Conservation (phyloP, 805 yeast genomes). For the Cyberlindnera xishuangbannaensis region DNA sequence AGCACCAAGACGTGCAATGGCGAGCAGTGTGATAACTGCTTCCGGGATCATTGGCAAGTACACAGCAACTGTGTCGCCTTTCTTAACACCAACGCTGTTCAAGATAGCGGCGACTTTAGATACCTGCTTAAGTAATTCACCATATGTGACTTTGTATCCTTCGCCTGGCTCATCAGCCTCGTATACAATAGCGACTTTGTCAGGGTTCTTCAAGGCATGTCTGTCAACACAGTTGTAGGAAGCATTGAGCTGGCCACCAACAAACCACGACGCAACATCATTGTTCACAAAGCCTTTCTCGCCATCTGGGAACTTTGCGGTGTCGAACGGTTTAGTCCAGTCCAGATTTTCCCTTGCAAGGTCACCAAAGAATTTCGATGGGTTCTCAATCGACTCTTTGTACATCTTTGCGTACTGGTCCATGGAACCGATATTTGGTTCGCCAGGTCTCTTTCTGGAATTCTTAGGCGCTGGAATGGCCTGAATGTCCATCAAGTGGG, state of each 20-base stretch:
- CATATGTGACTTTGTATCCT: slow-evolving; percentile 54
- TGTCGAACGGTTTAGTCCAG: slow-evolving; percentile 78
- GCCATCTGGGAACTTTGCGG: slow-evolving; percentile 49
- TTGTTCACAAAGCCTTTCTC: slow-evolving; percentile 40
- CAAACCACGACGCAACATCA: slow-evolving; percentile 63
- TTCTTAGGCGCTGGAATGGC: slow-evolving; percentile 23
- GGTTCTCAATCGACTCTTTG: slow-evolving; percentile 72
- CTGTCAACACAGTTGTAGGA: slow-evolving; percentile 79
- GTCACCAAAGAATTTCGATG: slow-evolving; percentile 76
- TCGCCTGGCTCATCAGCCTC: slow-evolving; percentile 67
- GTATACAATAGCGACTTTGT: slow-evolving; percentile 68
- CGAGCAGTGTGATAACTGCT: slow-evolving; percentile 69
- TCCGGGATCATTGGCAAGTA: slow-evolving; percentile 85
- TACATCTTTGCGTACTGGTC: slow-evolving; percentile 72
- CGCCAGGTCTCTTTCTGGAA: slow-evolving; percentile 21
- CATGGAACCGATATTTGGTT: slow-evolving; percentile 26
- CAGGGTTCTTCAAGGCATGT: slow-evolving; percentile 66
- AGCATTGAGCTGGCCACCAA: slow-evolving; percentile 76
- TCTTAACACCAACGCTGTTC: slow-evolving; percentile 57
- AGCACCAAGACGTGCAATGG: slow-evolving; percentile 78
- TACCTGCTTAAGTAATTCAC: slow-evolving; percentile 65
- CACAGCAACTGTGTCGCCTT: slow-evolving; percentile 84
- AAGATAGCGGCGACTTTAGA: slow-evolving; percentile 68
- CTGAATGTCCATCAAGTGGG: slow-evolving; percentile 26
- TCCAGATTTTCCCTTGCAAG: slow-evolving; percentile 65